Evolutionary conservation across 2,329 filamentous ascomycete species (phyloP).

Genomic region (Xylariaceae sp.): DNA sequence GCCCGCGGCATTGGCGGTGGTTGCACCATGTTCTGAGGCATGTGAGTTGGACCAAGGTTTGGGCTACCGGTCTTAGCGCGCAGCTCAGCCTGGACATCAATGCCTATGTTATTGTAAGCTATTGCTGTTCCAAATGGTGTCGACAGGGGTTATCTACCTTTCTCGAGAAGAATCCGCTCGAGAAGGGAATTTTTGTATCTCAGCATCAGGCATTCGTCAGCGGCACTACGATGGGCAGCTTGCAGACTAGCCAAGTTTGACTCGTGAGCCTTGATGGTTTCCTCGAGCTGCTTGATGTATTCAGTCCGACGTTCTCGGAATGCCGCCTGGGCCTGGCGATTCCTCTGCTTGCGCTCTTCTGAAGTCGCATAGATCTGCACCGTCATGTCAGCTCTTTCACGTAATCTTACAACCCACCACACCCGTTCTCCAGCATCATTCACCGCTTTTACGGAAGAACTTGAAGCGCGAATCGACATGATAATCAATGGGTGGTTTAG

Average conservation of each 20-base stretch:
- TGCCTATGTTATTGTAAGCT: constrained; percentile 59
- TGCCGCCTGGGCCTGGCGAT: constrained; percentile 94
- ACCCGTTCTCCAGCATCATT: neutral
- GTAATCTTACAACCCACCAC: constrained; percentile 1
- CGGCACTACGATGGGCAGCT: constrained; percentile 89
- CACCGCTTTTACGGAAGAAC: constrained; percentile 1
- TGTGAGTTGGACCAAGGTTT: constrained; percentile 70
- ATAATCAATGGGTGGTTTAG: constrained; percentile 7
- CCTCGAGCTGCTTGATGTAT: constrained; percentile 98
- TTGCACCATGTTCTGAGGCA: constrained; percentile 69
- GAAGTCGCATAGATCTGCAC: constrained; percentile 94
- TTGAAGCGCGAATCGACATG: constrained; percentile 6
- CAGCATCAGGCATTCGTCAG: constrained; percentile 96
- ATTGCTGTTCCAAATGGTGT: neutral
- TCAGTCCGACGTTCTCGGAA: constrained; percentile 96
- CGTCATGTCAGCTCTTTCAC: constrained; percentile 20
- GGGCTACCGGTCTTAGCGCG: constrained; percentile 90
- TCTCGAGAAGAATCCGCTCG: constrained; percentile 93
- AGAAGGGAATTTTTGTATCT: constrained; percentile 97
- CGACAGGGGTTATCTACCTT: constrained; percentile 61
- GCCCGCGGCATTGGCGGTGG: constrained; percentile 78
- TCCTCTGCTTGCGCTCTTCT: constrained; percentile 96
- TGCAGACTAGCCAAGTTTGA: constrained; percentile 90
- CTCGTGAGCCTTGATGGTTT: constrained; percentile 96
- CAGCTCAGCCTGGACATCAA: constrained; percentile 95